phyloP scores from a whole-genome alignment of 2,329 filamentous ascomycete genomes.

The Aspergillus aculeatinus region DNA sequence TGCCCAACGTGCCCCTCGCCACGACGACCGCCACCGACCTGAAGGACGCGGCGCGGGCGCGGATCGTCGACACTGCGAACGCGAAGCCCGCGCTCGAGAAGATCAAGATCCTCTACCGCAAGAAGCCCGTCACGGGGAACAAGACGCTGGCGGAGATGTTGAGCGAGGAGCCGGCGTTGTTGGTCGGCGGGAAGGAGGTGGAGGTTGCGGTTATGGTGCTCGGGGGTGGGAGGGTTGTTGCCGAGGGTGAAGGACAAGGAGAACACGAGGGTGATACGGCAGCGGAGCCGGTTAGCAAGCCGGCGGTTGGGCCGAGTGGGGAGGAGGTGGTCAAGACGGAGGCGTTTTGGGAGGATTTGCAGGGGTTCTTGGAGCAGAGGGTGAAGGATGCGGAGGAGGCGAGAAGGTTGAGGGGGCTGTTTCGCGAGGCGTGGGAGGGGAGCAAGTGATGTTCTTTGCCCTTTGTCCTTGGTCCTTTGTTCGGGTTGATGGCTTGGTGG shows the following conservation, averaged over 20 bases:
- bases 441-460: slow-evolving; percentile 11
- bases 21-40: slow-evolving; percentile 76
- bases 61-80: slow-evolving; percentile 53
- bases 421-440: slow-evolving; percentile 65
- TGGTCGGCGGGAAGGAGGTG: slow-evolving; percentile 49
- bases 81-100: slow-evolving; percentile 58
- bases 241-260: slow-evolving; percentile 26
- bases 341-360: slow-evolving; percentile 84
- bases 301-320: slow-evolving; percentile 56
- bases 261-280: slow-evolving; percentile 24
- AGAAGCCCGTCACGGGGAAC: slow-evolving; percentile 74
- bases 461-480: too few relatives aligned
- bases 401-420: slow-evolving; percentile 63
- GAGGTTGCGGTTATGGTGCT: slow-evolving; percentile 90
- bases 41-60: slow-evolving; percentile 65
- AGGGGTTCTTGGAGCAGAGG: slow-evolving; percentile 75
- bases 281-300: slow-evolving; percentile 26
- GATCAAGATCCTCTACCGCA: slow-evolving; percentile 80
- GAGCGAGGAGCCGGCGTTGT: slow-evolving; percentile 51
- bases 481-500: too few relatives aligned
- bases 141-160: slow-evolving; percentile 76
- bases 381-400: slow-evolving; percentile 69
- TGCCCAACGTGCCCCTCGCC: slow-evolving; percentile 60
- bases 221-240: slow-evolving; percentile 60
- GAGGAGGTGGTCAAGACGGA: slow-evolving; percentile 64